Evolutionary conservation across 176 grass and related monocot species (phyloP).

Genomic region (Calamus simplicifolius): DNA sequence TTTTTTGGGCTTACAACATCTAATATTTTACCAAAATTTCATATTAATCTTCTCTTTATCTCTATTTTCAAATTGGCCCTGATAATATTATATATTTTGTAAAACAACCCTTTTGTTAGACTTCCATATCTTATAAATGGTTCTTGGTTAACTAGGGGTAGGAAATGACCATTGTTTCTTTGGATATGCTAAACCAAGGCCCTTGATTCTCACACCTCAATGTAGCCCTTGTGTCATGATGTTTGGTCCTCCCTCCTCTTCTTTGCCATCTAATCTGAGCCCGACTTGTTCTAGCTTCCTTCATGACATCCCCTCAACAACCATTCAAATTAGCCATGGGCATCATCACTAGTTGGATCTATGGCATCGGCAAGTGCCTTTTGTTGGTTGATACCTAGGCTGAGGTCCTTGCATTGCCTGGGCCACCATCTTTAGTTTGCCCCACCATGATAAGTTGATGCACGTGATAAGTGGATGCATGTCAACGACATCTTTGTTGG

Average conservation of each 20-base stretch:
- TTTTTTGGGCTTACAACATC: too few relatives aligned
- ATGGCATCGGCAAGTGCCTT: slow-evolving; percentile 56
- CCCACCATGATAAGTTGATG: slow-evolving; percentile 74
- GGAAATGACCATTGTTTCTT: too few relatives aligned
- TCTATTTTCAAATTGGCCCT: too few relatives aligned
- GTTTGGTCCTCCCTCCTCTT: slow-evolving; percentile 39
- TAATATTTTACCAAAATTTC: too few relatives aligned
- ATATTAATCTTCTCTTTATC: too few relatives aligned
- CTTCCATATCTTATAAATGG: too few relatives aligned
- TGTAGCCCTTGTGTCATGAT: slow-evolving; percentile 60
- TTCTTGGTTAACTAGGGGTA: too few relatives aligned
- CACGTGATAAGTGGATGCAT: slow-evolving; percentile 98
- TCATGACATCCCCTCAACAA: slow-evolving; percentile 25
- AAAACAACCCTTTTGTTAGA: too few relatives aligned
- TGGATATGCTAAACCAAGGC: too few relatives aligned
- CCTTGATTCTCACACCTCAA: slow-evolving; percentile 29
- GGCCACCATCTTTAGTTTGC: slow-evolving; percentile 40
- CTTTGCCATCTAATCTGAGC: slow-evolving; percentile 28
- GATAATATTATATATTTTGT: too few relatives aligned
- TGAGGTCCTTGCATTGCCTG: slow-evolving; percentile 35
- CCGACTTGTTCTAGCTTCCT: slow-evolving; percentile 33
- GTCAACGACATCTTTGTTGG: slow-evolving; percentile 52
- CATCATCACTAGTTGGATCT: slow-evolving; percentile 15
- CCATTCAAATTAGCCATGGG: slow-evolving; percentile 52
- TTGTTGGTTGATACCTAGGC: slow-evolving; percentile 50